These are phyloP conservation scores for Trypanosoma rangeli DNA, from an alignment of 208 protist genomes.

Conservation along the genomic window DNA sequence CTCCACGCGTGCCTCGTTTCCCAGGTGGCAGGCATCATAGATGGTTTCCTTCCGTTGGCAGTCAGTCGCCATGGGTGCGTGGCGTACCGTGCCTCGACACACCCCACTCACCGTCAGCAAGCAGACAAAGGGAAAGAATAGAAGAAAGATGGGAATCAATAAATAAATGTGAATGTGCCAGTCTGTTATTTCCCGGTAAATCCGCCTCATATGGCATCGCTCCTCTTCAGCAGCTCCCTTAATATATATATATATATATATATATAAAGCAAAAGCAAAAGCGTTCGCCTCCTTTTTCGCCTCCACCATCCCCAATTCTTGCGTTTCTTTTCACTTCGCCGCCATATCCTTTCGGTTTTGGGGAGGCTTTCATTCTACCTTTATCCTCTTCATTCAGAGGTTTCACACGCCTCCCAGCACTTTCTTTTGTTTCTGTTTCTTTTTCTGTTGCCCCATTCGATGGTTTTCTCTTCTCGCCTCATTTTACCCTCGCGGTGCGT, in stretches of 20 bases:
- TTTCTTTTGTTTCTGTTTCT: conserved; percentile 3
- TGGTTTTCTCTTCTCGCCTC: background rate
- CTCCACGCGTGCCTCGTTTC: conserved; percentile 47
- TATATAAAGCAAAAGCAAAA: too few species aligned
- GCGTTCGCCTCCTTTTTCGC: background rate
- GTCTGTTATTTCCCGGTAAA: background rate
- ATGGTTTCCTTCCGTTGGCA: conserved; percentile 40
- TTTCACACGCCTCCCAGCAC: background rate
- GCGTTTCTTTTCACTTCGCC: background rate
- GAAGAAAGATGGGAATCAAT: conserved; percentile 7
- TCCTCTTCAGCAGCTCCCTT: background rate
- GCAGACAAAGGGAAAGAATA: conserved; percentile 10
- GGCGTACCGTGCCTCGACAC: background rate
- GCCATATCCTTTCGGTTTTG: background rate
- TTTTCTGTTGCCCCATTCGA: background rate
- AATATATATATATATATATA: too few species aligned
- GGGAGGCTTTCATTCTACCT: background rate
- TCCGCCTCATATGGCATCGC: background rate
- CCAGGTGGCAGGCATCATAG: conserved; percentile 71
- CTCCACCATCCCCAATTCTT: too few species aligned
- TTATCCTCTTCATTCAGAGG: background rate
- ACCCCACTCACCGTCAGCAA: background rate
- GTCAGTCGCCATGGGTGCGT: background rate
- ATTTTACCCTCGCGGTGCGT: background rate
- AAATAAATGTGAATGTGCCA: background rate